Percentiles rank a stretch among this genome's conserved stretches.
These are phyloP conservation scores for Mucuna pruriens DNA, from an alignment of 306 rosid genomes.

Conservation along the genomic window DNA sequence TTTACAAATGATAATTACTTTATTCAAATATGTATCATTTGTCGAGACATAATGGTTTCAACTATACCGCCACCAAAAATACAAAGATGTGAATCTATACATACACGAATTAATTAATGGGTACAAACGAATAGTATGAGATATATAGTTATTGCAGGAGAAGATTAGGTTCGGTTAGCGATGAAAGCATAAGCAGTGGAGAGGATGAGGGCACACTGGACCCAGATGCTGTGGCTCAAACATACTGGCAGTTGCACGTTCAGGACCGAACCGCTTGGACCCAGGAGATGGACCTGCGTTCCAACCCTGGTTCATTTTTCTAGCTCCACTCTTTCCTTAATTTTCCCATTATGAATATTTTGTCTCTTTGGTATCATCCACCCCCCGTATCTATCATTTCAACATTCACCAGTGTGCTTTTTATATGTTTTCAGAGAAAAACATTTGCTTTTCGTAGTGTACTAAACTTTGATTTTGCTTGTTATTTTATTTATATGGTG, in stretches of 20 bases:
- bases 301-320: not conserved
- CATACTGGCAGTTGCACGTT: slow-evolving; percentile 6
- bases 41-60: too few relatives aligned
- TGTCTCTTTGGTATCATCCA: not conserved
- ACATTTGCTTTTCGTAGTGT: not conserved
- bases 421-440: too few relatives aligned
- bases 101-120: too few relatives aligned
- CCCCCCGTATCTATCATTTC: too few relatives aligned
- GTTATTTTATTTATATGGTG: too few relatives aligned
- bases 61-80: too few relatives aligned
- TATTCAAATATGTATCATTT: too few relatives aligned
- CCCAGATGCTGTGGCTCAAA: not conserved
- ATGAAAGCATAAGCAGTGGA: not conserved
- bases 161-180: not conserved
- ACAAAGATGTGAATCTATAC: too few relatives aligned
- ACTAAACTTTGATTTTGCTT: slow-evolving; percentile 13
- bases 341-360: not conserved
- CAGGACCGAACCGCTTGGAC: not conserved
- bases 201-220: not conserved
- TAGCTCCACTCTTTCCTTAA: not conserved
- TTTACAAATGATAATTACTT: too few relatives aligned
- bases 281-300: not conserved
- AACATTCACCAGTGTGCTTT: too few relatives aligned
- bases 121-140: too few relatives aligned
- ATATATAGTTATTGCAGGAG: not conserved